Conservation (phyloP, 169 alveolate species). For the Theileria sp. region DNA sequence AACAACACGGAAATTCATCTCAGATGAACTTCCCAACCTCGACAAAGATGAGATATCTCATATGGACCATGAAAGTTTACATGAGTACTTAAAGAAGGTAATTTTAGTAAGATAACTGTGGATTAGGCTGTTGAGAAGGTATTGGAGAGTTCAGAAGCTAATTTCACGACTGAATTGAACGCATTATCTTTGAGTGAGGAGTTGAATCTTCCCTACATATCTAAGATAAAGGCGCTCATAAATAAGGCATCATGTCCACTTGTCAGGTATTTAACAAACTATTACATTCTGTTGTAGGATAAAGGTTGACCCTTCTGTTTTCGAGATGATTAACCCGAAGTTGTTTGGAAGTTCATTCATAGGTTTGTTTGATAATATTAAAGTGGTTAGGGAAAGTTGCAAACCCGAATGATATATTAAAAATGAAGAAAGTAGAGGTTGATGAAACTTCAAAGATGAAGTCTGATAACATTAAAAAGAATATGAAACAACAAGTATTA, state of each 20-base stretch:
- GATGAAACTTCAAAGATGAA: not conserved
- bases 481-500: slow-evolving; percentile 12
- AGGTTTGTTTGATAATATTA: slow-evolving; percentile 12
- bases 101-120: not conserved
- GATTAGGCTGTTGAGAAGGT: slow-evolving; percentile 5
- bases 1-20: slow-evolving; percentile 85
- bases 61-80: not conserved
- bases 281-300: not conserved
- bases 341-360: slow-evolving; percentile 72
- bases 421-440: slow-evolving; percentile 51
- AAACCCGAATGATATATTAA: slow-evolving; percentile 76
- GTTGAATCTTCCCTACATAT: slow-evolving; percentile 17
- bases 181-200: slow-evolving; percentile 17
- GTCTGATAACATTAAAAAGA: not conserved
- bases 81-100: not conserved
- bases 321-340: slow-evolving; percentile 71
- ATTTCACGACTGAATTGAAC: slow-evolving; percentile 20
- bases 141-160: slow-evolving; percentile 3
- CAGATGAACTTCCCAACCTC: slow-evolving; percentile 46
- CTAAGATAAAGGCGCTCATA: slow-evolving; percentile 36
- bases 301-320: slow-evolving; percentile 63
- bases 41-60: not conserved
- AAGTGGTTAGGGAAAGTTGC: slow-evolving; percentile 56
- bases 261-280: not conserved
- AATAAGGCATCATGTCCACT: slow-evolving; percentile 45